Evolutionary conservation across 2,329 filamentous ascomycete species (phyloP).

Genomic region (Xylaria digitata): DNA sequence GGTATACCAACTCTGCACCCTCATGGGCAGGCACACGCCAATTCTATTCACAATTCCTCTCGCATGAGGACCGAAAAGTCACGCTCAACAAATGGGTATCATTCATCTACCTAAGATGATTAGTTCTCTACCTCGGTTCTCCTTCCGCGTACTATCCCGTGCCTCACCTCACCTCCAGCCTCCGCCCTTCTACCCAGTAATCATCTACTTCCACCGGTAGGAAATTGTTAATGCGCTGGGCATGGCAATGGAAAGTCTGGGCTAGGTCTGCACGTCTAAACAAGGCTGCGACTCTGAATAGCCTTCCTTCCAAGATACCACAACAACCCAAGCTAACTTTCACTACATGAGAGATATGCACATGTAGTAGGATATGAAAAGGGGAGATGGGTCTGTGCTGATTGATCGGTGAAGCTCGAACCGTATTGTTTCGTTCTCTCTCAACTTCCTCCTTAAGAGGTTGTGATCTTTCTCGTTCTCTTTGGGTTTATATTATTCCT

Average conservation of each 20-base stretch:
- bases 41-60: background rate
- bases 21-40: background rate
- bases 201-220: conserved; percentile 8
- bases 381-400: conserved; percentile 4
- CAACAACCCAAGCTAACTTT: conserved; percentile 9
- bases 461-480: conserved; percentile 1
- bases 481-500: conserved; percentile 17
- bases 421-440: background rate
- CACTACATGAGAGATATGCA: conserved; percentile 12
- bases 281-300: background rate
- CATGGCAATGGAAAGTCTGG: conserved; percentile 8
- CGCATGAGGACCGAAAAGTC: background rate
- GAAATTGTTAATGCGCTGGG: conserved; percentile 18
- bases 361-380: conserved; percentile 11
- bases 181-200: background rate
- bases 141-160: background rate
- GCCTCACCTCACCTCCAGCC: background rate
- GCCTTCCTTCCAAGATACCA: conserved; percentile 13
- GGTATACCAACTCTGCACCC: background rate
- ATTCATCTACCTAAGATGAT: conserved; percentile 49
- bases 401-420: conserved; percentile 1
- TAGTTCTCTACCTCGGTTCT: conserved; percentile 22
- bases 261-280: background rate
- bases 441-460: conserved; percentile 1
- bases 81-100: conserved; percentile 47